These are phyloP conservation scores for Pleoardoris graminearum DNA, from an alignment of 2,329 filamentous ascomycete genomes.

Conservation along the genomic window DNA sequence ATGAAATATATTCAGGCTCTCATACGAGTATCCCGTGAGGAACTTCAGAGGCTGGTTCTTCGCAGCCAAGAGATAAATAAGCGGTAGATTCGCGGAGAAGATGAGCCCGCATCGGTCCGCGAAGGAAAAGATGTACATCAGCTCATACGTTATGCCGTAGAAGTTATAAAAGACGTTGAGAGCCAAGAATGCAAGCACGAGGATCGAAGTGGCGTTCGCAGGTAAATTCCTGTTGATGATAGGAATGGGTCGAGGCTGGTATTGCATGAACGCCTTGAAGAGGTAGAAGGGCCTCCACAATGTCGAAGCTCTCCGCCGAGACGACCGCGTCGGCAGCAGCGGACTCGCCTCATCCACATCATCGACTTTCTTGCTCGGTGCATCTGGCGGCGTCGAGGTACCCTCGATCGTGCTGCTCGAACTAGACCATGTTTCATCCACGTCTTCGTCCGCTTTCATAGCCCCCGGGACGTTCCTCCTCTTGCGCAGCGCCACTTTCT, in stretches of 20 bases:
- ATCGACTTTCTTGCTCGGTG: slow-evolving; percentile 18
- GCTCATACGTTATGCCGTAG: slow-evolving; percentile 54
- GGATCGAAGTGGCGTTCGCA: slow-evolving; percentile 59
- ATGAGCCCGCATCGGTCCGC: slow-evolving; percentile 61
- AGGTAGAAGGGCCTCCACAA: slow-evolving; percentile 27
- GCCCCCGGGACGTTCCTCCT: slow-evolving; percentile 13
- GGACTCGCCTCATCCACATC: slow-evolving; percentile 38
- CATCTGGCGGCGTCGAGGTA: slow-evolving; percentile 38
- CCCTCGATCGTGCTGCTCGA: slow-evolving; percentile 47
- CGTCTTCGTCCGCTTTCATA: slow-evolving; percentile 8
- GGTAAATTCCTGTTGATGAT: slow-evolving; percentile 62
- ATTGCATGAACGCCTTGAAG: slow-evolving; percentile 49
- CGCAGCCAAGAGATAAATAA: slow-evolving; percentile 65
- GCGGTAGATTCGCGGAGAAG: slow-evolving; percentile 56
- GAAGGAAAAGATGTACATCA: slow-evolving; percentile 60
- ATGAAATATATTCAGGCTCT: slow-evolving; percentile 68
- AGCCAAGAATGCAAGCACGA: slow-evolving; percentile 56
- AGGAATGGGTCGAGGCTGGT: slow-evolving; percentile 62
- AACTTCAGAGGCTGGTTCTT: slow-evolving; percentile 67
- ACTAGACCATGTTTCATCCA: slow-evolving; percentile 38
- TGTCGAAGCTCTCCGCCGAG: slow-evolving; percentile 5
- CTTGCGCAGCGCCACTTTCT: slow-evolving; percentile 27
- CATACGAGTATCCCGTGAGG: slow-evolving; percentile 67
- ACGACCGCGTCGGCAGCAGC: slow-evolving; percentile 27
- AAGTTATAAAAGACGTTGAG: slow-evolving; percentile 64